Percentiles rank a stretch among this genome's conserved stretches.
Evolutionary conservation across 352 stramenopile genomes (phyloP).

Genomic region (Aphanomyces stellatus): DNA sequence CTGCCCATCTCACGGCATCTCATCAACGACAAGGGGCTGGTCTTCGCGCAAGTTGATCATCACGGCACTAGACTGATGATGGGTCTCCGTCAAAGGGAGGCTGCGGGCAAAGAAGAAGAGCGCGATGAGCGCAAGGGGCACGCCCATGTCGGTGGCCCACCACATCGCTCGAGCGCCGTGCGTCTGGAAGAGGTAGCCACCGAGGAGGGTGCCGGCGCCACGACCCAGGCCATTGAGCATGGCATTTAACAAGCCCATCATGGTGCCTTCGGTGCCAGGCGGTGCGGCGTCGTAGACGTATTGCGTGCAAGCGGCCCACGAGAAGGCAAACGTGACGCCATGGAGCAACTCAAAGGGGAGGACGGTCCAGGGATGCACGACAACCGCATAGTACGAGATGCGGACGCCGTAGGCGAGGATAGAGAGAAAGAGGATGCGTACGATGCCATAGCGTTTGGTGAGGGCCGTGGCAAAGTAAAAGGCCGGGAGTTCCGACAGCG

Average conservation of each 20-base stretch:
- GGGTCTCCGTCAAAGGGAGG: too few relatives aligned
- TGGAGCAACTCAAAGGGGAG: constrained; percentile 79
- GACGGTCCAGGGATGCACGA: constrained; percentile 67
- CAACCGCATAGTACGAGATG: constrained; percentile 62
- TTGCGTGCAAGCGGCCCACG: constrained; percentile 63
- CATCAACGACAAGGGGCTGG: too few relatives aligned
- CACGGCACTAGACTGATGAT: too few relatives aligned
- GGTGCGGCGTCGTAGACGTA: constrained; percentile 64
- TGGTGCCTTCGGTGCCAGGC: constrained; percentile 47
- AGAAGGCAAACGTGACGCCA: constrained; percentile 59
- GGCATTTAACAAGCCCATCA: constrained; percentile 71
- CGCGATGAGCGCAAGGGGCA: constrained; percentile 49
- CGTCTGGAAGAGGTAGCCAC: constrained; percentile 68
- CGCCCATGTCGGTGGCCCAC: constrained; percentile 51
- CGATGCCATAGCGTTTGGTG: constrained; percentile 56
- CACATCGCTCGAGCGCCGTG: constrained; percentile 60
- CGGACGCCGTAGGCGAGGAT: constrained; percentile 57
- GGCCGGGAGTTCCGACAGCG: constrained; percentile 60
- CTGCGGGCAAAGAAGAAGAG: constrained; percentile 39
- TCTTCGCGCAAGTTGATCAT: too few relatives aligned
- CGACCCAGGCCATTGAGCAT: constrained; percentile 64
- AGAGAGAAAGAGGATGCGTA: constrained; percentile 63
- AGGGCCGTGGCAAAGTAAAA: constrained; percentile 75
- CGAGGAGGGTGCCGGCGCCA: constrained; percentile 55
- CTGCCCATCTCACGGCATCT: too few relatives aligned